Evolutionary conservation across 306 rosid genomes (phyloP).

Genomic region (Trifolium repens): DNA sequence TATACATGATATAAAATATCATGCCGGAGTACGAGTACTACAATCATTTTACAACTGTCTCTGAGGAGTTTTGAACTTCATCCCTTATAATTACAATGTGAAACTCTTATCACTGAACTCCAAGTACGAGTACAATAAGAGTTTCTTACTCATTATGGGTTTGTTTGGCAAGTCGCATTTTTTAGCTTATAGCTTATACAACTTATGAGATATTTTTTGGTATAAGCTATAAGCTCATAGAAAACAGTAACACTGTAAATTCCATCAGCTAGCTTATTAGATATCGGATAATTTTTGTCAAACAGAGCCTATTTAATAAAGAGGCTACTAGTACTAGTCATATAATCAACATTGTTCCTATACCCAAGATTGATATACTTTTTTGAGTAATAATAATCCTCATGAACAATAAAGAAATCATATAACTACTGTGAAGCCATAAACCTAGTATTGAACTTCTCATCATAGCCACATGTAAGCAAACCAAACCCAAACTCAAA

Average conservation of each 20-base stretch:
- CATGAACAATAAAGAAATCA: slow-evolving; percentile 19
- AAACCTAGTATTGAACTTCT: slow-evolving; percentile 13
- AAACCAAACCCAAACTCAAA: slow-evolving; percentile 14
- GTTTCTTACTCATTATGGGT: neutral
- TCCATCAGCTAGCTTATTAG: no score
- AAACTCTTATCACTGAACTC: no score
- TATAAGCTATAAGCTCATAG: no score
- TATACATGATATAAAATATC: slow-evolving; percentile 2
- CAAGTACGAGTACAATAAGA: neutral
- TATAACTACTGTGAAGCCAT: neutral
- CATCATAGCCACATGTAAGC: slow-evolving; percentile 10
- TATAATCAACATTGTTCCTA: slow-evolving; percentile 22
- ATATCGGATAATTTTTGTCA: no score
- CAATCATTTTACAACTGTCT: no score
- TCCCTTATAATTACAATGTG: no score
- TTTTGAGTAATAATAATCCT: slow-evolving; percentile 17
- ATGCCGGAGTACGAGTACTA: neutral
- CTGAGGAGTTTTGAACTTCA: no score
- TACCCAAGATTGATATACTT: slow-evolving; percentile 5
- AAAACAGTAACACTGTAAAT: no score
- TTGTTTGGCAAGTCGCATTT: no score
- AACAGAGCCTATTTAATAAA: neutral
- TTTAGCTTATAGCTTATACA: no score
- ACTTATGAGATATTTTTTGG: no score
- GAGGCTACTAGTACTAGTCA: neutral